Conservation (phyloP, 75 land plant species). For the Pinus taeda region DNA sequence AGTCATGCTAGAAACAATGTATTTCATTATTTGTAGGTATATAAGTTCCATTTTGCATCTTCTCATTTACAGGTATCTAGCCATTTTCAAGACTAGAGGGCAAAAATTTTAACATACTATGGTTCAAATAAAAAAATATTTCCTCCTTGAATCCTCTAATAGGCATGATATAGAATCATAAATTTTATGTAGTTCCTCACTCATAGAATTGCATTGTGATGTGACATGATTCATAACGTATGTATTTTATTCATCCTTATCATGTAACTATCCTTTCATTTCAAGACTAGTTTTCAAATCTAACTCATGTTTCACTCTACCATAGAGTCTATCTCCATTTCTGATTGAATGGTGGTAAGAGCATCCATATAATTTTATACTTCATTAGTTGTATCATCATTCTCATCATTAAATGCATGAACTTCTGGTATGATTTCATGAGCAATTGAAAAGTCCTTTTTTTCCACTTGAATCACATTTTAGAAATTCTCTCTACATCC, state of each 20-base stretch:
- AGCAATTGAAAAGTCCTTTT: neutral
- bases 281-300: slow-evolving; percentile 6
- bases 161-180: neutral
- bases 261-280: neutral
- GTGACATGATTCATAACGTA: neutral
- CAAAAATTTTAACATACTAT: neutral
- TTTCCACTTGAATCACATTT: slow-evolving; percentile 4
- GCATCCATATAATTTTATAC: slow-evolving; percentile 79
- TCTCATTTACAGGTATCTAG: neutral
- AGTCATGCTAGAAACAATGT: no score
- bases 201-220: neutral
- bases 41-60: neutral
- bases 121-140: neutral
- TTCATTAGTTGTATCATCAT: slow-evolving; percentile 71
- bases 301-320: slow-evolving; percentile 42
- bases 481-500: neutral
- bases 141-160: neutral
- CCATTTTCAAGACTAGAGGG: neutral
- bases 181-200: neutral
- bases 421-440: slow-evolving; percentile 8
- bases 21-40: slow-evolving; percentile 1
- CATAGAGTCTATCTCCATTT: slow-evolving; percentile 68
- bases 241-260: neutral
- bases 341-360: slow-evolving; percentile 74
- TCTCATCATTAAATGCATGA: slow-evolving; percentile 4